Base-by-base conservation (phyloP, 2,329 filamentous ascomycete genomes). In the Pyrenophora graminea region DNA sequence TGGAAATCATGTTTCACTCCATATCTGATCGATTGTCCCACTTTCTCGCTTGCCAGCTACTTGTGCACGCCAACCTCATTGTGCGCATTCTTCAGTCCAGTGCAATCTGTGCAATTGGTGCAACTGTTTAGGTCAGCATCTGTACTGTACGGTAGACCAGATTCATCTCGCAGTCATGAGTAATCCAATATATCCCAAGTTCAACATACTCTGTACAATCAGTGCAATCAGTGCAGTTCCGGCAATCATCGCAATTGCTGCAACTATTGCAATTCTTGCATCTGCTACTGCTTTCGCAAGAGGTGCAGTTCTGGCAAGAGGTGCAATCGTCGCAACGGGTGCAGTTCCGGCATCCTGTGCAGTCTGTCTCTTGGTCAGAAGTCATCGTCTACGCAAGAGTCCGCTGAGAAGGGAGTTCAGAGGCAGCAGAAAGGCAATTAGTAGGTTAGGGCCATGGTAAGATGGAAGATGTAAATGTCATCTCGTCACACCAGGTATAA, bases 21-120 rank as follows among this genome's bases (percentile, higher is more conserved):
- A 30, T 4, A 30, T 4, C 27, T 30, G 3, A 30, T 30, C 9
- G 3, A 10, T 3, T 30, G 4, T 30, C 27, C 27, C 1, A 30
- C 27, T 13, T 30, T 9, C 10, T 15, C 10, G 12, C 9, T 9
- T 30, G 4, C 27, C 27, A 4, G 9, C 10, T 39, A 44, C 27
- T 49, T 40, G 25, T 55, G 53, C 8, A 55, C 45, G 17, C 43
- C 45, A 5, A 25, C 53, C 42, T 55, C 23, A 9, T 55, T 48
- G 3, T 45, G 39, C 13, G 36, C 44, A 17, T 51, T 39, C 37
- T 41, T 53, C 17, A 55, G 18, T 13, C 53, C 53, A 25, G 30
- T 41, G 17, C 53, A 55, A 33, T 52, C 39, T 6, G 45, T 45
- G 27, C 53, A 55, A 18, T 53, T 55, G 8, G 30, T 21, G 37